phyloP scores from a whole-genome alignment of 805 yeast genomes.

The Pichia sporocuriosa region DNA sequence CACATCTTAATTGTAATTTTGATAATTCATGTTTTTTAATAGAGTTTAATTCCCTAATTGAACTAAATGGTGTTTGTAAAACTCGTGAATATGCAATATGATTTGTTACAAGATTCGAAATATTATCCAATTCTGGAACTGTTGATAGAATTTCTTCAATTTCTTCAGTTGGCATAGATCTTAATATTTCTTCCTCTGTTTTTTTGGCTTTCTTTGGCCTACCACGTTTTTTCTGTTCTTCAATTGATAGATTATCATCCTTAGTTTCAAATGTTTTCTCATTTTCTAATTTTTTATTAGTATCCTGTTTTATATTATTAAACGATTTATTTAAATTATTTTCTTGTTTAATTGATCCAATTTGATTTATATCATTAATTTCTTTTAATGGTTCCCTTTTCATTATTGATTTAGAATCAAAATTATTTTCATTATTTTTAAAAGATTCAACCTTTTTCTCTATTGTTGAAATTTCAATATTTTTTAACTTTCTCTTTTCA shows the following conservation, averaged over 20 bases:
- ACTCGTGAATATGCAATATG: slow-evolving; percentile 87
- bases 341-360: too few relatives aligned
- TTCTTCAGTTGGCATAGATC: slow-evolving; percentile 20
- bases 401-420: too few relatives aligned
- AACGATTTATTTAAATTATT: too few relatives aligned
- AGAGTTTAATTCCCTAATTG: slow-evolving; percentile 51
- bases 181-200: slow-evolving; percentile 13
- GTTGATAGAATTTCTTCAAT: slow-evolving; percentile 25
- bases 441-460: too few relatives aligned
- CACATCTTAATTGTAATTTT: slow-evolving; percentile 37
- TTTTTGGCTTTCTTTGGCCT: slow-evolving; percentile 8
- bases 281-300: too few relatives aligned
- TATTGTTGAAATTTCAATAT: too few relatives aligned
- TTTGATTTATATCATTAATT: too few relatives aligned
- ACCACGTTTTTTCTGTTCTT: slow-evolving; percentile 10
- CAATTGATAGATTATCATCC: not conserved
- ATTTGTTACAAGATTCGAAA: slow-evolving; percentile 65
- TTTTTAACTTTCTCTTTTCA: too few relatives aligned
- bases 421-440: too few relatives aligned
- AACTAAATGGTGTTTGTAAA: slow-evolving; percentile 79
- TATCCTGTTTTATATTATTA: too few relatives aligned
- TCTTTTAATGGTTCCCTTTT: too few relatives aligned
- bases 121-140: slow-evolving; percentile 40
- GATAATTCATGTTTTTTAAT: slow-evolving; percentile 43
- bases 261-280: not conserved